Conservation (phyloP, 495 filamentous ascomycete species). For the Hypoxylon rickii region DNA sequence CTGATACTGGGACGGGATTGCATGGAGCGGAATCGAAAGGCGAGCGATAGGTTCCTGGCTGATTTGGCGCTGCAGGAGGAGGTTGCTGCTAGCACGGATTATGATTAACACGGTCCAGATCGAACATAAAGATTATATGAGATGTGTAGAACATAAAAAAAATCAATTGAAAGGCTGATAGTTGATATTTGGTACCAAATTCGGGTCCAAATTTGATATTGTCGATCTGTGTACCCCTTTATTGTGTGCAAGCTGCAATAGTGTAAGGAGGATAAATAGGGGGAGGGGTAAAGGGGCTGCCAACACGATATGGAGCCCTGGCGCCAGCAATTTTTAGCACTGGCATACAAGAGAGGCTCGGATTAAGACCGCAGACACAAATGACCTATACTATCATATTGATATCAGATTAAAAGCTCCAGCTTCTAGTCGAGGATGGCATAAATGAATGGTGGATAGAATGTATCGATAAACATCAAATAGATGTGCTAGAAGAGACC, state of each 20-base stretch:
- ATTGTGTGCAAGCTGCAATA: no score
- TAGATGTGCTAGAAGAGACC: conserved; percentile 22
- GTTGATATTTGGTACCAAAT: not conserved
- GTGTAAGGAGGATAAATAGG: not conserved
- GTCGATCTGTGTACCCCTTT: no score
- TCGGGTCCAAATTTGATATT: no score
- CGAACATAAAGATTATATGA: not conserved
- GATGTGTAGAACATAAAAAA: no score
- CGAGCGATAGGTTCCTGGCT: conserved; percentile 12
- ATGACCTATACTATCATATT: no score
- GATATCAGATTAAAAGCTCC: conserved; percentile 1
- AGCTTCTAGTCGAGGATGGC: not conserved
- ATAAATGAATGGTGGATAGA: not conserved
- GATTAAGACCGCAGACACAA: not conserved
- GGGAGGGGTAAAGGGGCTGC: no score
- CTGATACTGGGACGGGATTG: conserved; percentile 12
- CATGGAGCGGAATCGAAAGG: conserved; percentile 4
- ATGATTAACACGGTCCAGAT: not conserved
- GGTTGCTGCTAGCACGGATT: conserved; percentile 23
- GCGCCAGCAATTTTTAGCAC: no score
- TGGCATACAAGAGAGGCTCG: not conserved
- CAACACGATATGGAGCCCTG: no score
- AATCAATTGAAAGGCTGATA: no score
- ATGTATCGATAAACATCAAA: conserved; percentile 16
- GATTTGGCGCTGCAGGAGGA: conserved; percentile 25